Evolutionary conservation across 768 basidiomycete species (phyloP).

Genomic region (Panaeolus cyanescens): DNA sequence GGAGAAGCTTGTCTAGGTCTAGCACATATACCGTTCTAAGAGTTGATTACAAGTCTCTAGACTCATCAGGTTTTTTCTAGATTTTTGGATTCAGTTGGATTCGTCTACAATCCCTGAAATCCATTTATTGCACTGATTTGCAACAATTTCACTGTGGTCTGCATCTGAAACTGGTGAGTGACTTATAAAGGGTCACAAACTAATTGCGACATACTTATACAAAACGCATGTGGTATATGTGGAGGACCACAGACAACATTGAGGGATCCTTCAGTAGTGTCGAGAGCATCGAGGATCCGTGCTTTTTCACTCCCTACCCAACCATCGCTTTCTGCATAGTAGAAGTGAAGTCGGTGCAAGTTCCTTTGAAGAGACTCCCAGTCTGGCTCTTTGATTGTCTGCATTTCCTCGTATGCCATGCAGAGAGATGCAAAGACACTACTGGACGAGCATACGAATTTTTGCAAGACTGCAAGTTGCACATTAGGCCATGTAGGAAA

Average conservation of each 20-base stretch:
- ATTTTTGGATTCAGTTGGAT: neutral
- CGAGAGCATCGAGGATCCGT: slow-evolving; percentile 41
- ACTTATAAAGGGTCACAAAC: neutral
- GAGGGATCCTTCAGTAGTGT: slow-evolving; percentile 28
- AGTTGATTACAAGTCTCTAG: too few species aligned
- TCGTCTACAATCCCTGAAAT: slow-evolving; percentile 15
- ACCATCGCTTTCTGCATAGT: slow-evolving; percentile 63
- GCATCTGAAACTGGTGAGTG: neutral
- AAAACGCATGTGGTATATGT: slow-evolving; percentile 72
- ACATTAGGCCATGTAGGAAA: slow-evolving; percentile 52
- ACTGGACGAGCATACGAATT: slow-evolving; percentile 51
- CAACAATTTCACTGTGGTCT: slow-evolving; percentile 58
- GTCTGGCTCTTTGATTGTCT: slow-evolving; percentile 55
- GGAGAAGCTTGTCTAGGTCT: too few species aligned
- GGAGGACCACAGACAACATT: slow-evolving; percentile 45
- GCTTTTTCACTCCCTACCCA: slow-evolving; percentile 69
- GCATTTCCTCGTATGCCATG: slow-evolving; percentile 76
- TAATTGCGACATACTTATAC: slow-evolving; percentile 54
- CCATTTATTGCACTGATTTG: slow-evolving; percentile 50
- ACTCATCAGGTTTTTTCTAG: too few species aligned
- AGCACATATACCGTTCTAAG: too few species aligned
- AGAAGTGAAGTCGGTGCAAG: slow-evolving; percentile 43
- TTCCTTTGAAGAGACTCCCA: slow-evolving; percentile 40
- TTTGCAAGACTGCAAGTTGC: slow-evolving; percentile 46
- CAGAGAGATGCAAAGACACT: slow-evolving; percentile 54